Evolutionary conservation across 2,329 filamentous ascomycete species (phyloP), one percentile per base, ranked within the genome.

Genomic region (Sphaerostilbella broomeana): DNA sequence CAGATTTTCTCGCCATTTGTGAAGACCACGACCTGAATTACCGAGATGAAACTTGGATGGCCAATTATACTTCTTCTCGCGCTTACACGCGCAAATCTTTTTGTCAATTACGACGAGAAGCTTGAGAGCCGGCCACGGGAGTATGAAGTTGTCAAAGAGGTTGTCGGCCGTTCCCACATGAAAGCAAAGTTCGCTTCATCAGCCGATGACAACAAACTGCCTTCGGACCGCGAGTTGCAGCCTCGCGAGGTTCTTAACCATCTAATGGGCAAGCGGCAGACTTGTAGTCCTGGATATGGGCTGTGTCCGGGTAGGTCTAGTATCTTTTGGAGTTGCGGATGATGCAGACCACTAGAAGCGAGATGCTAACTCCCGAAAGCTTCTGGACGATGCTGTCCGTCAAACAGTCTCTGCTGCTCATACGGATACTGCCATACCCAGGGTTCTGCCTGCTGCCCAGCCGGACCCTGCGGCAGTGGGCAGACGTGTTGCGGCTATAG

Each of bases 401-500:
- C 20, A 8, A 31, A 21, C 10, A 42, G 38, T 30, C 18, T 19
- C 10, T 55, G 51, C 46, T 52, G 50, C 28, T 19, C 25, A n/a
- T 50, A 46, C 27, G 52, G 52, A 30, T 53, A 53, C 45, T 54
- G 52, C 31, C 40, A 49, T 28, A 18, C 38, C 5, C 38, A 45
- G 6, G 44, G 20, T 20, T 20, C 35, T 12, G 31, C 22, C 15
- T 54, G 51, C 39, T 54, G 49, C 20, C 49, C 51, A 31, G 45
- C 26, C 16, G 51, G 45, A 3, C 42, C 49, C 5, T 54, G 51
- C 43, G 22, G 25, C 3, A 13, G 26, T 6, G 48, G 46, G 30
- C 15, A 38, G 16, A 30, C 18, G 9, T 54, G 51, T 33, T 54
- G 52, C 40, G 51, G 52, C 25, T 2, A 27, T 12, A 26, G 37